These are phyloP conservation scores for Euphrasia confusa DNA, from an alignment of 257 asterid genomes.

Conservation along the genomic window DNA sequence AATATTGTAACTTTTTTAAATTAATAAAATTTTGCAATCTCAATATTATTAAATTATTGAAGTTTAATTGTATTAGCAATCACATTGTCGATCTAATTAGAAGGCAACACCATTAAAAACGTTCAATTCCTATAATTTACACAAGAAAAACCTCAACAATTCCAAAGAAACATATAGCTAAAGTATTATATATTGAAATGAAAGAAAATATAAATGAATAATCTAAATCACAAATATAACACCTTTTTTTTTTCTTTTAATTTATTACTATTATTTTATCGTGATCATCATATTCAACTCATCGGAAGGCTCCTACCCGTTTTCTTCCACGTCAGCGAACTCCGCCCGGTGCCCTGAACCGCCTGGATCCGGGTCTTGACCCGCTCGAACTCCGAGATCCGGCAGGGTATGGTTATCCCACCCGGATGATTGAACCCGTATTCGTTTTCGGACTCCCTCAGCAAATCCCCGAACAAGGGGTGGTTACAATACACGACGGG, in stretches of 20 bases:
- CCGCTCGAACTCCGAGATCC: conserved; percentile 86
- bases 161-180: too few species aligned
- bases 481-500: conserved; percentile 73
- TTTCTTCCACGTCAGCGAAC: conserved; percentile 29
- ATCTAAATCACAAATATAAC: not conserved
- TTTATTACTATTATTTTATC: conserved; percentile 19
- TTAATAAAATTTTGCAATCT: too few species aligned
- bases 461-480: conserved; percentile 69
- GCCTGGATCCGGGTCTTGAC: conserved; percentile 73
- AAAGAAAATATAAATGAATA: not conserved
- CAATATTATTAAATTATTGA: too few species aligned
- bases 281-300: conserved; percentile 23
- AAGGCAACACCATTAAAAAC: too few species aligned
- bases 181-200: too few species aligned
- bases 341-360: conserved; percentile 41
- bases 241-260: not conserved
- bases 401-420: conserved; percentile 81
- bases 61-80: too few species aligned
- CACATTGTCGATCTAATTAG: too few species aligned
- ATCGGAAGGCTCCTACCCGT: conserved; percentile 21
- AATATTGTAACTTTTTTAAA: too few species aligned
- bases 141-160: too few species aligned
- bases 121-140: too few species aligned
- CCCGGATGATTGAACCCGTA: conserved; percentile 84
- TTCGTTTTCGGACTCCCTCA: conserved; percentile 64